Percentiles rank a stretch among this genome's conserved stretches.
phyloP scores from a whole-genome alignment of 2,329 filamentous ascomycete species.

The Alternaria dauci region DNA sequence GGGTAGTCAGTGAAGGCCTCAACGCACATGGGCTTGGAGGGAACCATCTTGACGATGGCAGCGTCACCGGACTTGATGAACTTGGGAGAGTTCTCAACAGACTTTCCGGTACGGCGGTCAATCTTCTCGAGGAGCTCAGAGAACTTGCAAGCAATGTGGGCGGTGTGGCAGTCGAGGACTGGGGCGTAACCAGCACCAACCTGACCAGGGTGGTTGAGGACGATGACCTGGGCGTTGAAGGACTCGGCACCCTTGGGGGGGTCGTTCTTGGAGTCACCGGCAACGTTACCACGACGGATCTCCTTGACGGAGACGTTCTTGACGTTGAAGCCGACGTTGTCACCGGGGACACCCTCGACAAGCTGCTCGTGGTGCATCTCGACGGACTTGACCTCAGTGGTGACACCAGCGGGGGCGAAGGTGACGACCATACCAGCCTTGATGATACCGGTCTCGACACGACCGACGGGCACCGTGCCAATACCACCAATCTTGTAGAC shows the following conservation, averaged over 20 bases:
- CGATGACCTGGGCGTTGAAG: constrained; percentile 99
- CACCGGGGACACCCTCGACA: constrained; percentile 90
- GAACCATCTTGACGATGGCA: constrained; percentile 99
- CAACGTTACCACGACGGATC: constrained; percentile 99
- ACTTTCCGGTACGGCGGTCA: constrained; percentile 99
- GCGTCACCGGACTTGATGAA: constrained; percentile 99
- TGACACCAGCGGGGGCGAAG: constrained; percentile 98
- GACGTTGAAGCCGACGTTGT: constrained; percentile 99
- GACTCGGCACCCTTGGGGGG: constrained; percentile 86
- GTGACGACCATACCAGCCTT: constrained; percentile 92
- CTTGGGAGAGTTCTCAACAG: constrained; percentile 89
- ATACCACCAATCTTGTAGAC: constrained; percentile 99
- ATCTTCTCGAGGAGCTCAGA: constrained; percentile 99
- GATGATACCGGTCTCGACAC: constrained; percentile 98
- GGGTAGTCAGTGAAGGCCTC: constrained; percentile 99
- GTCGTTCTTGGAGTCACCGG: constrained; percentile 99
- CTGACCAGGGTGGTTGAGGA: constrained; percentile 99
- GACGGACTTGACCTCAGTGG: constrained; percentile 99
- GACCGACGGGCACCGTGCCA: constrained; percentile 98
- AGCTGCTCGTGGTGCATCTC: constrained; percentile 99
- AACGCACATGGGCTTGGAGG: constrained; percentile 99
- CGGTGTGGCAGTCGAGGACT: constrained; percentile 99
- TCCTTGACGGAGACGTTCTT: constrained; percentile 99
- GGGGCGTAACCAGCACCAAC: constrained; percentile 99
- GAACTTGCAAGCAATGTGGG: constrained; percentile 99